These are phyloP conservation scores for Yamadazyma diospyri DNA, from an alignment of 1,139 yeast species.

Conservation along the genomic window DNA sequence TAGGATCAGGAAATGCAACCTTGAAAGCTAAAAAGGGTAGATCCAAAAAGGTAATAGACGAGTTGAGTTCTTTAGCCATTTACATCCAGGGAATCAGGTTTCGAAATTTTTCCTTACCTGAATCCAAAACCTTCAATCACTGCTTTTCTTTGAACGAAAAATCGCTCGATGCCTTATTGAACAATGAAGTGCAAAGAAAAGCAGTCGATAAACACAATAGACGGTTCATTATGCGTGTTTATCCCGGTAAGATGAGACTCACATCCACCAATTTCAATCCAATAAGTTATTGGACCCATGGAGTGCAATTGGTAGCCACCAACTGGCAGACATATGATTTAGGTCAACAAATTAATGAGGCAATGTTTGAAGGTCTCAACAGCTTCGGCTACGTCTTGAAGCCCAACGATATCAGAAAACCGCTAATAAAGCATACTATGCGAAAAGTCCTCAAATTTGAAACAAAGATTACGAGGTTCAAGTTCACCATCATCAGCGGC, in stretches of 20 bases:
- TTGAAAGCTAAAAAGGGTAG: conserved; percentile 21
- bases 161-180: conserved; percentile 56
- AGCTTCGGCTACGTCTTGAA: conserved; percentile 76
- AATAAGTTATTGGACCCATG: conserved; percentile 72
- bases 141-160: conserved; percentile 86
- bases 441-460: conserved; percentile 10
- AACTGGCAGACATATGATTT: conserved; percentile 94
- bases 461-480: conserved; percentile 15
- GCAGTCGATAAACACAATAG: conserved; percentile 75
- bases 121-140: conserved; percentile 76
- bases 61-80: conserved; percentile 60
- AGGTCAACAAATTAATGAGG: conserved; percentile 88
- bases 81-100: conserved; percentile 74
- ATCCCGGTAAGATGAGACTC: conserved; percentile 78
- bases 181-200: conserved; percentile 50
- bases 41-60: conserved; percentile 31
- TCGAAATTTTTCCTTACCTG: conserved; percentile 80
- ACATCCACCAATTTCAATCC: conserved; percentile 83
- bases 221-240: conserved; percentile 72
- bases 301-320: conserved; percentile 93
- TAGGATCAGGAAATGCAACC: conserved; percentile 10
- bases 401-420: conserved; percentile 47
- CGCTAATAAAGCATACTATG: conserved; percentile 25
- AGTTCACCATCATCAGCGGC: conserved; percentile 66
- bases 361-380: conserved; percentile 63